Evolutionary conservation across 169 alveolate species (phyloP).

Genomic region (Cryptosporidium canis): DNA sequence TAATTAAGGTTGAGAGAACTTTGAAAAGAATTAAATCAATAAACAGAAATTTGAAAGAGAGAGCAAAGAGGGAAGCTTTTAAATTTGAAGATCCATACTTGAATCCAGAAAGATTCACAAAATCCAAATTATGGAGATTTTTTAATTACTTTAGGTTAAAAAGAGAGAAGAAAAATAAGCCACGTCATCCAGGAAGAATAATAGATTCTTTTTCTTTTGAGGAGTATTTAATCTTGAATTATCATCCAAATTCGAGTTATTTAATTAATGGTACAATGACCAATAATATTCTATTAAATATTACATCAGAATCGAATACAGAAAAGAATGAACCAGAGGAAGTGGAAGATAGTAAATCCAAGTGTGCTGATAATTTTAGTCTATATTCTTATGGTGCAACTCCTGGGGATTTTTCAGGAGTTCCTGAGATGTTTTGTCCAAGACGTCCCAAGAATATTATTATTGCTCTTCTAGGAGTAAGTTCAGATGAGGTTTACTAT

Average conservation of each 20-base stretch:
- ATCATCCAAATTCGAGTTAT: background rate
- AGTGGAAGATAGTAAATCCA: background rate
- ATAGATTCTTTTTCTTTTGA: constrained; percentile 29
- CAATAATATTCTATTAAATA: background rate
- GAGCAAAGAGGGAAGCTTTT: background rate
- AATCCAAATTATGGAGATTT: constrained; percentile 31
- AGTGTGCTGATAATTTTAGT: background rate
- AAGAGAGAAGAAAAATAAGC: constrained; percentile 1
- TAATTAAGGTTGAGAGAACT: background rate
- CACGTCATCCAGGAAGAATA: background rate
- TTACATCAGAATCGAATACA: background rate
- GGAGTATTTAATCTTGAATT: constrained; percentile 21
- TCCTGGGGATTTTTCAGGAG: constrained; percentile 56
- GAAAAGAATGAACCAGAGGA: background rate
- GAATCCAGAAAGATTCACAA: constrained; percentile 29
- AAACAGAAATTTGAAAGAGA: constrained; percentile 27
- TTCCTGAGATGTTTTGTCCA: background rate
- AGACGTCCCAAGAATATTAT: constrained; percentile 68
- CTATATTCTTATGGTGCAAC: background rate
- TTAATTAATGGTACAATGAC: too few relatives aligned
- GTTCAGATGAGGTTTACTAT: constrained; percentile 50
- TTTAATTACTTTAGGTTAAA: constrained; percentile 11
- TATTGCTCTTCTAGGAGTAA: constrained; percentile 29
- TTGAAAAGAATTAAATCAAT: constrained; percentile 13
- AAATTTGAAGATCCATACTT: constrained; percentile 23